A percentile compares a stretch with the other conserved stretches of the same genome.
These are phyloP conservation scores for Aureobasidium melanogenum DNA, from an alignment of 2,329 filamentous ascomycete species.

Conservation along the genomic window DNA sequence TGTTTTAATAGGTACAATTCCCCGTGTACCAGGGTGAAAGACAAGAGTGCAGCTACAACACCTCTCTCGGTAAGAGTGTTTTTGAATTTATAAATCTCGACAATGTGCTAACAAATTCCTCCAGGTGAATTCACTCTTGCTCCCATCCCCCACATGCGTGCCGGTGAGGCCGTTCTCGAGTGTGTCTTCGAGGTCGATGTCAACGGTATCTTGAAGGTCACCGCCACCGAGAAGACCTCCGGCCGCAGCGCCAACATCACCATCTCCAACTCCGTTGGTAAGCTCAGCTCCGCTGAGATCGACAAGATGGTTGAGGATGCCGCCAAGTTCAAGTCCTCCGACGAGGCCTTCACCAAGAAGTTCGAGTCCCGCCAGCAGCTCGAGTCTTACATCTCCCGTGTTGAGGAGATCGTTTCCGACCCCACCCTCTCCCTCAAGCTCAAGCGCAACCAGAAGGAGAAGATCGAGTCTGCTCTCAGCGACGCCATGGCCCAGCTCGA, in stretches of 20 bases:
- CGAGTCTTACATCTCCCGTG: slow-evolving; percentile 96
- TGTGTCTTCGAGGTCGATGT: slow-evolving; percentile 99
- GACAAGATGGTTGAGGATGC: slow-evolving; percentile 93
- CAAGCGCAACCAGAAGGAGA: slow-evolving; percentile 98
- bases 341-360: slow-evolving; percentile 98
- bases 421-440: slow-evolving; percentile 92
- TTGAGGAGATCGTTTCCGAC: slow-evolving; percentile 98
- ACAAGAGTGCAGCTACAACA: slow-evolving; percentile 87
- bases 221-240: slow-evolving; percentile 96
- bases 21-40: slow-evolving; percentile 93
- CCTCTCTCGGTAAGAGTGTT: background rate
- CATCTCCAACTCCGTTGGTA: slow-evolving; percentile 98
- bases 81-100: too few relatives aligned
- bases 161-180: slow-evolving; percentile 93
- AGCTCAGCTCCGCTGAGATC: slow-evolving; percentile 89
- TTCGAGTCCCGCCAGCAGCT: slow-evolving; percentile 99
- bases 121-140: slow-evolving; percentile 49
- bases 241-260: slow-evolving; percentile 98
- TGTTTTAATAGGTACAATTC: slow-evolving; percentile 21
- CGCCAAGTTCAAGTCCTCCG: slow-evolving; percentile 96
- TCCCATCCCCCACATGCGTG: slow-evolving; percentile 67
- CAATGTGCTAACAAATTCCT: slow-evolving; percentile 55
- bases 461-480: slow-evolving; percentile 94
- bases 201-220: slow-evolving; percentile 99
- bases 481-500: slow-evolving; percentile 97